A percentile compares a stretch with the other conserved stretches of the same genome.
Conservation (phyloP, 2,329 filamentous ascomycete genomes). For the Neurospora sp. region DNA sequence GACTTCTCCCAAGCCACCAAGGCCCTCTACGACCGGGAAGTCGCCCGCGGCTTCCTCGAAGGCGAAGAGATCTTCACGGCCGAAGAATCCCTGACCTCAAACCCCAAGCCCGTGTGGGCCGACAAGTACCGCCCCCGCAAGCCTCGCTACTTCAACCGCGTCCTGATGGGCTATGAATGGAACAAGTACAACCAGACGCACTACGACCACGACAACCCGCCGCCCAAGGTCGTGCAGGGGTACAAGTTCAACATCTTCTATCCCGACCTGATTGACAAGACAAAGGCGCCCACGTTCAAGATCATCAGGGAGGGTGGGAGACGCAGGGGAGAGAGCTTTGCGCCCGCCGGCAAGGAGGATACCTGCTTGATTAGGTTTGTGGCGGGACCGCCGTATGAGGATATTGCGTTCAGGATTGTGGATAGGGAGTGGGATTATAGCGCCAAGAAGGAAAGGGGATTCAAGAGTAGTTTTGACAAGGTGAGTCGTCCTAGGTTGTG, state of each 20-base stretch:
- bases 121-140: slow-evolving; percentile 83
- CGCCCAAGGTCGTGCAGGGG: slow-evolving; percentile 94
- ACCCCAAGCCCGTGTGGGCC: slow-evolving; percentile 64
- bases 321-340: slow-evolving; percentile 82
- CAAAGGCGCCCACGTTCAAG: slow-evolving; percentile 88
- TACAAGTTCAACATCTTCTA: slow-evolving; percentile 99
- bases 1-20: slow-evolving; percentile 83
- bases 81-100: slow-evolving; percentile 67
- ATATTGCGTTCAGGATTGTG: slow-evolving; percentile 93
- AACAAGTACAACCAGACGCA: slow-evolving; percentile 99
- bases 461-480: slow-evolving; percentile 96
- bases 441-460: slow-evolving; percentile 87
- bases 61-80: slow-evolving; percentile 93
- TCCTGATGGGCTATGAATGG: slow-evolving; percentile 99
- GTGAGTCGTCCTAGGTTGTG: slow-evolving; percentile 38
- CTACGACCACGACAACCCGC: slow-evolving; percentile 96
- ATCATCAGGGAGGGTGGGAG: slow-evolving; percentile 91
- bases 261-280: slow-evolving; percentile 89
- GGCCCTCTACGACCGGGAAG: slow-evolving; percentile 84
- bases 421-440: slow-evolving; percentile 99
- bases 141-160: slow-evolving; percentile 92
- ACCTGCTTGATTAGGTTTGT: slow-evolving; percentile 95
- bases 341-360: slow-evolving; percentile 89
- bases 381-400: slow-evolving; percentile 89
- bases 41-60: slow-evolving; percentile 81